Conservation (phyloP, 805 yeast genomes). For the Lipomyces chichibuensis region DNA sequence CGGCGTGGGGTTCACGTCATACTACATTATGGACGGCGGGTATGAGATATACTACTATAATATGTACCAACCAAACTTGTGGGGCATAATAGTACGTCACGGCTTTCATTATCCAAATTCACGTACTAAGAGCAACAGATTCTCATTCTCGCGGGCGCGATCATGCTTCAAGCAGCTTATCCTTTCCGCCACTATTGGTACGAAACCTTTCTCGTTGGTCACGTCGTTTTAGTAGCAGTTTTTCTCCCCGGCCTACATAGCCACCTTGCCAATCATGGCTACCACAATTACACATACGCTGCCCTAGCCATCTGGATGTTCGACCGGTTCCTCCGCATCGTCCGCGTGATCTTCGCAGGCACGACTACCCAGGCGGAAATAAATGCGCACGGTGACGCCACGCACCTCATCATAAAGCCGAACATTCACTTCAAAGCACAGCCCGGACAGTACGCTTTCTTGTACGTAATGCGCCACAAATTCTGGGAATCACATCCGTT, state of each 20-base stretch:
- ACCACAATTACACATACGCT: slow-evolving; percentile 56
- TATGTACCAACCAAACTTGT: slow-evolving; percentile 23
- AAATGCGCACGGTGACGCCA: slow-evolving; percentile 26
- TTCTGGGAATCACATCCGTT: slow-evolving; percentile 28
- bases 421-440: neutral
- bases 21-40: slow-evolving; percentile 34
- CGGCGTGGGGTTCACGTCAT: slow-evolving; percentile 57
- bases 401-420: slow-evolving; percentile 21
- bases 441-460: slow-evolving; percentile 28
- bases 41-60: slow-evolving; percentile 45
- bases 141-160: slow-evolving; percentile 44
- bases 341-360: slow-evolving; percentile 63
- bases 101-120: neutral
- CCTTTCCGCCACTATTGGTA: slow-evolving; percentile 57
- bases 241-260: slow-evolving; percentile 46
- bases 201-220: slow-evolving; percentile 62
- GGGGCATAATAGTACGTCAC: slow-evolving; percentile 47
- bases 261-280: slow-evolving; percentile 55
- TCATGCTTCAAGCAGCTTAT: slow-evolving; percentile 55
- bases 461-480: slow-evolving; percentile 28
- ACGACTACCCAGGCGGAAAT: slow-evolving; percentile 40
- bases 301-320: slow-evolving; percentile 69
- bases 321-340: slow-evolving; percentile 63
- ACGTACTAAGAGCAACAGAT: neutral
- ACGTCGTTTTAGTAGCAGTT: slow-evolving; percentile 57